Evolutionary conservation across 352 stramenopile species (phyloP), one percentile per base, ranked within the genome.

Genomic region (Aphanomyces invadans): DNA sequence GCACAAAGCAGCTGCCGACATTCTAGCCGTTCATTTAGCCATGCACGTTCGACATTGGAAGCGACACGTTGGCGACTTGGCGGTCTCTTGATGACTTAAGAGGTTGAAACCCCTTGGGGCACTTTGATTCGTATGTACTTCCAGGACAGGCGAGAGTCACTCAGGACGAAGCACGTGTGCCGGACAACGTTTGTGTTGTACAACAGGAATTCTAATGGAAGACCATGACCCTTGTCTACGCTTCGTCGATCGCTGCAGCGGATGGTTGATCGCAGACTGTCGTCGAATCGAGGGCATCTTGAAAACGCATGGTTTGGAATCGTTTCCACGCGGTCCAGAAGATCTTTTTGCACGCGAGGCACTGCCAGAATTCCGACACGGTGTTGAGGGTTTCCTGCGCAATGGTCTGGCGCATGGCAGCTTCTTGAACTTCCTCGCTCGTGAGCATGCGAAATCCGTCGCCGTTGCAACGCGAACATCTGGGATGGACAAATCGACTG

Each of bases 311-410:
- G 23, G 19, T 31, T 19, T 52, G 55, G 32, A 64, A 64, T 15
- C 55, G 55, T 28, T 64, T 64, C 55, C 55, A 64, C 55, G 55
- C 55, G 15, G 55, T 51, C 55, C 55, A 64, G 52, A 63, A 64
- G 11, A 64, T 19, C 36, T 64, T 64, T 19, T 52, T 33, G 55
- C 55, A 64, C 25, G 5, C 25, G n/a, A 51, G 2, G 39, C 55
- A 64, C 21, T 36, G 32, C 55, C 55, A 64, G 29, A 32, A 64
- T n/a, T 64, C 55, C 25, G 33, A 51, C 2, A 64, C 21, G 2
- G 33, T 36, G 10, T n/a, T 38, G 1, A 64, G n/a, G 11, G 55
- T 64, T 1, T 45, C 19, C 11, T 32, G 31, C 2, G 15, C 5
- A 2, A 64, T 45, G 21, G 3, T 11, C 3, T 64, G 32, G 15